These are phyloP conservation scores for Colletotrichum scovillei DNA, from an alignment of 2,329 filamentous ascomycete genomes.

Conservation along the genomic window DNA sequence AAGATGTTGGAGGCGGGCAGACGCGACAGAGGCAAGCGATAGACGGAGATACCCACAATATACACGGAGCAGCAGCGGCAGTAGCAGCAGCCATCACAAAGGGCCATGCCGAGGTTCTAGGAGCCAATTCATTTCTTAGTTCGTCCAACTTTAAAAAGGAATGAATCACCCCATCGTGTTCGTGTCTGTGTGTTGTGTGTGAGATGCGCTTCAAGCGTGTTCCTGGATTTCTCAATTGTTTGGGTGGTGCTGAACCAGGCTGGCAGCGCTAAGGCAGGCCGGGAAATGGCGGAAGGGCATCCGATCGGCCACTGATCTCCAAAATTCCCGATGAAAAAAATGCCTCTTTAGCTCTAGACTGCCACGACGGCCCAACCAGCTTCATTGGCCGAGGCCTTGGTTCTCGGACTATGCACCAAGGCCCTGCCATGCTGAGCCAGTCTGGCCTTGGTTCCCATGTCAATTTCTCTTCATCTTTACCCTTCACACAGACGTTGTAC, in stretches of 20 bases:
- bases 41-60: conserved; percentile 32
- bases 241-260: not conserved
- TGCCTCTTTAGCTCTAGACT: not conserved
- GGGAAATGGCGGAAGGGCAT: conserved; percentile 1
- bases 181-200: not conserved
- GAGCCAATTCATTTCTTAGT: not conserved
- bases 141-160: not conserved
- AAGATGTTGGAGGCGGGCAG: conserved; percentile 64
- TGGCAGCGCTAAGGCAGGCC: not conserved
- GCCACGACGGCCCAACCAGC: not conserved
- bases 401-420: not conserved
- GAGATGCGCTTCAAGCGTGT: not conserved
- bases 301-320: conserved; percentile 3
- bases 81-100: not conserved
- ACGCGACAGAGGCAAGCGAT: conserved; percentile 56
- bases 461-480: not conserved
- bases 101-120: conserved; percentile 12
- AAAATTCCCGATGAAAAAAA: not conserved
- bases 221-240: not conserved
- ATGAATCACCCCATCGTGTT: not conserved
- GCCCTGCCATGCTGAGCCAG: not conserved
- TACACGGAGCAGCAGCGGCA: not conserved
- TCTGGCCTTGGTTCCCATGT: conserved; percentile 5
- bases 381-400: not conserved
- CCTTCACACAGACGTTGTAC: not conserved